Conservation (phyloP, 768 basidiomycete genomes). For the Rhodotorula toruloides region DNA sequence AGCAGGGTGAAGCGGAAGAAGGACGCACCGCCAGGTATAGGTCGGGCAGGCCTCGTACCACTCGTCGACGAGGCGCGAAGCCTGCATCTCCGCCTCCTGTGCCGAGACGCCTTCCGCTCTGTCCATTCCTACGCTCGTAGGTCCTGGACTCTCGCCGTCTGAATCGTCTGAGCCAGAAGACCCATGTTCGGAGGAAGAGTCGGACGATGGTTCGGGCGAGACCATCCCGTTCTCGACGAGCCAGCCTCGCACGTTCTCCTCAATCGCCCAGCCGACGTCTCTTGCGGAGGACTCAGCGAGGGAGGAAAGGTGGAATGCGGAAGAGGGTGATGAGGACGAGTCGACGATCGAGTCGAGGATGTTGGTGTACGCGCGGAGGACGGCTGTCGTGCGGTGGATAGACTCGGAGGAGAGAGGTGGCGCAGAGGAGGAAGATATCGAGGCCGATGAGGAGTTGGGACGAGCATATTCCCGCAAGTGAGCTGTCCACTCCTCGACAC, state of each 20-base stretch:
- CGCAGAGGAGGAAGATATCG: background rate
- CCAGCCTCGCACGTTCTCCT: background rate
- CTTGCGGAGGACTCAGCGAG: background rate
- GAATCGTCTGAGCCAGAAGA: background rate
- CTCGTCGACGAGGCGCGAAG: too few species aligned
- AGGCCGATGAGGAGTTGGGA: background rate
- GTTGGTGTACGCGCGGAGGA: background rate
- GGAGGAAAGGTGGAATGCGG: background rate
- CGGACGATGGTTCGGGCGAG: too few species aligned
- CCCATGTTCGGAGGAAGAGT: too few species aligned
- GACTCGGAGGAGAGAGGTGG: background rate
- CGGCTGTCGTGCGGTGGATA: background rate
- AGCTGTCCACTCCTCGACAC: too few species aligned
- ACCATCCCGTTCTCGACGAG: too few species aligned
- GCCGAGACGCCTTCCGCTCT: too few species aligned
- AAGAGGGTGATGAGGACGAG: accelerated
- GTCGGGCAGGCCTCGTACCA: background rate
- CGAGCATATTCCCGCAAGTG: background rate
- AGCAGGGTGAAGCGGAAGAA: background rate
- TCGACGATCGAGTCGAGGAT: background rate
- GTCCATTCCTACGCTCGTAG: too few species aligned
- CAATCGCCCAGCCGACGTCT: background rate
- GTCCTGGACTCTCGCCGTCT: background rate
- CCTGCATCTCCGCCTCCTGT: too few species aligned
- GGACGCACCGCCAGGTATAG: background rate